These are phyloP conservation scores for Xylariaceae sp. DNA, from an alignment of 2,329 filamentous ascomycete genomes.

Conservation along the genomic window DNA sequence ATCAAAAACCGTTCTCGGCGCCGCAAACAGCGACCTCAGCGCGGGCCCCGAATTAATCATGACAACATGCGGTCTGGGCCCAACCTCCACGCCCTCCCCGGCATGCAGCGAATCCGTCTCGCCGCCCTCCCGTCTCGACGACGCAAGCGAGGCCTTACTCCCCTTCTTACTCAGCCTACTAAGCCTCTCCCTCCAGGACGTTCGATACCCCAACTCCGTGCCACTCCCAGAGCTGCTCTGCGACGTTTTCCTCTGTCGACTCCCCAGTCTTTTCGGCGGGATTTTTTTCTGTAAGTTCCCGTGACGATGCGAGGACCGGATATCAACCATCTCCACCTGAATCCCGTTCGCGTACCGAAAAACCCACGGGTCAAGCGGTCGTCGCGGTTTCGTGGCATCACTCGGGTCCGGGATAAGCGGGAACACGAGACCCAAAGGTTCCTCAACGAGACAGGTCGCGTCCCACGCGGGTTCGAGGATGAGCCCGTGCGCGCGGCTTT, in stretches of 20 bases:
- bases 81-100: conserved; percentile 12
- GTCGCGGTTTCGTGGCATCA: conserved; percentile 11
- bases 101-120: conserved; percentile 23
- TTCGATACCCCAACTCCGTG: too few species aligned
- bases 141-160: conserved; percentile 38
- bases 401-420: conserved; percentile 9
- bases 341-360: conserved; percentile 25
- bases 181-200: conserved; percentile 12
- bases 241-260: conserved; percentile 10
- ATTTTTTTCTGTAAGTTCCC: conserved; percentile 21
- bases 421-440: conserved; percentile 21
- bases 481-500: conserved; percentile 31
- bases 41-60: conserved; percentile 21
- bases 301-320: conserved; percentile 22
- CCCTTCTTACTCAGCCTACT: conserved; percentile 11
- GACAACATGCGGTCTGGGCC: conserved; percentile 20
- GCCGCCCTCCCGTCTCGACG: conserved; percentile 33
- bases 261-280: conserved; percentile 10
- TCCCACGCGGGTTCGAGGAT: conserved; percentile 23
- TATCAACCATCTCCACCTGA: conserved; percentile 23
- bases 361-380: conserved; percentile 18
- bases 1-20: conserved; percentile 18
- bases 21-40: conserved; percentile 17
- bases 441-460: conserved; percentile 10
- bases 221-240: too few species aligned